phyloP scores from a whole-genome alignment of 805 yeast genomes.

The Alloascoidea africana region DNA sequence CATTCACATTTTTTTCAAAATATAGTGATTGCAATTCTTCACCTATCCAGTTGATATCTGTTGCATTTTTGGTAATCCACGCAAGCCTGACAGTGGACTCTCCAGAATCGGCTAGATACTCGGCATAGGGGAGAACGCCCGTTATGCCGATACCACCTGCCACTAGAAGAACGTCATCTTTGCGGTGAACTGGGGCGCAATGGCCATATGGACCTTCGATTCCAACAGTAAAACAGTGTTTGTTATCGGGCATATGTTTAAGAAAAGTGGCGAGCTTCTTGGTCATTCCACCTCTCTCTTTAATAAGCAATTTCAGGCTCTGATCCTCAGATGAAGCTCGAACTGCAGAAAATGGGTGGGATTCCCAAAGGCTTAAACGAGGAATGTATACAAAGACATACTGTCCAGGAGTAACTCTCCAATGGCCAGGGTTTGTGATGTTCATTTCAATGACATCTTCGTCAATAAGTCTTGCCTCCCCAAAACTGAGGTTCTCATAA shows the following conservation, averaged over 20 bases:
- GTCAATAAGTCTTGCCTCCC: conserved; percentile 24
- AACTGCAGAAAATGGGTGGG: conserved; percentile 52
- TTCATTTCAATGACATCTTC: conserved; percentile 33
- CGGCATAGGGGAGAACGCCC: conserved; percentile 33
- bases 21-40: conserved; percentile 8
- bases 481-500: conserved; percentile 14
- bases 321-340: conserved; percentile 23
- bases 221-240: conserved; percentile 23
- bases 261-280: conserved; percentile 19
- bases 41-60: conserved; percentile 9
- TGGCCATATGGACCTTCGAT: conserved; percentile 53
- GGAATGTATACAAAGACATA: conserved; percentile 41
- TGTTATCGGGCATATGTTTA: conserved; percentile 17
- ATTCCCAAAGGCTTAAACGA: conserved; percentile 38
- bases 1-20: conserved; percentile 18
- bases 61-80: conserved; percentile 14
- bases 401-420: conserved; percentile 46
- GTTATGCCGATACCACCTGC: conserved; percentile 60
- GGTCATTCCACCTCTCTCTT: conserved; percentile 41
- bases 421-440: conserved; percentile 34
- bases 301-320: conserved; percentile 31
- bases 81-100: conserved; percentile 11
- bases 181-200: conserved; percentile 29
- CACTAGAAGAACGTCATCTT: conserved; percentile 30
- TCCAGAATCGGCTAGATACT: conserved; percentile 10